Percentiles rank a stretch among this genome's conserved stretches.
phyloP scores from a whole-genome alignment of 78 protist genomes.

The Dictyostelium firmibasis region DNA sequence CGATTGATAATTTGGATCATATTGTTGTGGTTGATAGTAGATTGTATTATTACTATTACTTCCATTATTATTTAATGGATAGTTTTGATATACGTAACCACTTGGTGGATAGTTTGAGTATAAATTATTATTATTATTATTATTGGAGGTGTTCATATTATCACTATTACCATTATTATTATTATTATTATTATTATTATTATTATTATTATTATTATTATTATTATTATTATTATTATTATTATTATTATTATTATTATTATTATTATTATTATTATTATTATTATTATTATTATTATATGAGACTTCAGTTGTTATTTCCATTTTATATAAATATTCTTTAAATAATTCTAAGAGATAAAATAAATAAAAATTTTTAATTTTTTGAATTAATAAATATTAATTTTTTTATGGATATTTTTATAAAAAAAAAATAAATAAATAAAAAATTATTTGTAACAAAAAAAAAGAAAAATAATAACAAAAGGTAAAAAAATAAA shows the following conservation, averaged over 20 bases:
- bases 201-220: not conserved
- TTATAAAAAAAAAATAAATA: no score
- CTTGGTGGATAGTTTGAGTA: not conserved
- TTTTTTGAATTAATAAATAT: not conserved
- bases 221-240: not conserved
- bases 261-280: no score
- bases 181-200: not conserved
- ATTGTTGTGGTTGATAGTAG: not conserved
- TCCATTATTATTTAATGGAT: not conserved
- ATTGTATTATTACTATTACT: not conserved
- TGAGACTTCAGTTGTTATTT: not conserved
- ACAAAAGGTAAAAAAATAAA: no score
- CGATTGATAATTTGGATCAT: not conserved
- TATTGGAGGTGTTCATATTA: not conserved
- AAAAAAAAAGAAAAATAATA: no score
- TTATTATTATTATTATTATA: no score
- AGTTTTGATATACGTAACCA: not conserved
- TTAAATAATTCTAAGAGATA: not conserved
- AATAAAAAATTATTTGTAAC: no score
- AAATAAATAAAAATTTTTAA: not conserved
- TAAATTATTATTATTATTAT: not conserved
- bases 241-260: no score
- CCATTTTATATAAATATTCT: not conserved
- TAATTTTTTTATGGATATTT: no score
- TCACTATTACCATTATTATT: not conserved